A percentile compares a stretch with the other conserved stretches of the same genome.
Evolutionary conservation across 768 basidiomycete species (phyloP).

Genomic region (Amanita phalloides): DNA sequence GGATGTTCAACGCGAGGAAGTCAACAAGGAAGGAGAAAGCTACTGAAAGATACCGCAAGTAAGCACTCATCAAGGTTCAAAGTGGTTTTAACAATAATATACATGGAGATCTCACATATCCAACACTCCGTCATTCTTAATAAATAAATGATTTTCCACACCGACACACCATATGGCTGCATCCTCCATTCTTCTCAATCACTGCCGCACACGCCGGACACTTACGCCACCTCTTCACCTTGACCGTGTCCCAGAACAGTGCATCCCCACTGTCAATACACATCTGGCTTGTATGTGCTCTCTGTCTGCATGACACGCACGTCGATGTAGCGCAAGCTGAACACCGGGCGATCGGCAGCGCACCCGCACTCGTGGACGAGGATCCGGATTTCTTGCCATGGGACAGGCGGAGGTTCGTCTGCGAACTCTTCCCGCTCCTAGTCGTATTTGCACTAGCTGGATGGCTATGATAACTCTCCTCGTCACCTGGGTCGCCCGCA

Average conservation of each 20-base stretch:
- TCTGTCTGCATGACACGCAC: neutral
- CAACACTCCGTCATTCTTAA: neutral
- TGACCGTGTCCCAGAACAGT: neutral
- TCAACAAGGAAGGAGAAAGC: no score
- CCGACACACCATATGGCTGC: slow-evolving; percentile 3
- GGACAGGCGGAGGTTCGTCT: neutral
- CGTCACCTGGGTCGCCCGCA: neutral
- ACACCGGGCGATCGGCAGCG: neutral
- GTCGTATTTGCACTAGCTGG: no score
- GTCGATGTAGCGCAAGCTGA: slow-evolving; percentile 12
- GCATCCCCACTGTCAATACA: neutral
- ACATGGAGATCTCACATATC: no score
- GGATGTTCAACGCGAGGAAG: no score
- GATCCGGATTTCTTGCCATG: neutral
- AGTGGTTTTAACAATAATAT: neutral
- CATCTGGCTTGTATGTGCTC: neutral
- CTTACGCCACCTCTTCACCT: neutral
- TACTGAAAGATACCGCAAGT: no score
- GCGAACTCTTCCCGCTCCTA: neutral
- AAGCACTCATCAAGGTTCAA: neutral
- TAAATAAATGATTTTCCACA: slow-evolving; percentile 2
- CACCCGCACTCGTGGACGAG: neutral
- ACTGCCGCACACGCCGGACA: slow-evolving; percentile 3
- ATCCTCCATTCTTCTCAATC: slow-evolving; percentile 6
- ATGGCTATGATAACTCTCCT: neutral